Base-by-base conservation (phyloP, 768 basidiomycete species). In the Lactifluus pinguis region DNA sequence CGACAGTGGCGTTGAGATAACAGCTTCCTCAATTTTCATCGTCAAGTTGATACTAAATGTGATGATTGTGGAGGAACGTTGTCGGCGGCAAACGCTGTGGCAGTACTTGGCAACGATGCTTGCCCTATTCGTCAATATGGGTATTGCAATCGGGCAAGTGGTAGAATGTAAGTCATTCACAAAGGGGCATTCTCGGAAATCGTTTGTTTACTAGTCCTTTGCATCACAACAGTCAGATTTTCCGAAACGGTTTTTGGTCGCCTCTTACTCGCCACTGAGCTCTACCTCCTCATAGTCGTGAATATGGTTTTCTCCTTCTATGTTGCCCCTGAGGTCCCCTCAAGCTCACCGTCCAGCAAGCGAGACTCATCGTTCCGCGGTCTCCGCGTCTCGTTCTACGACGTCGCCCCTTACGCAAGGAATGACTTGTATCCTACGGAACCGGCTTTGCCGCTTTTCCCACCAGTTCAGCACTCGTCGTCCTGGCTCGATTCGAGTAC, bases 161-260 rank as follows among this genome's bases (percentile, higher is more conserved):
- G 65, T 81, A 30, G 64, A 68, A 41, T 82, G 89, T 89, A 67
- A 74, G 87, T 78, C 2, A 21, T 53, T n/a, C 19, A 17, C 19
- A 47, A 19, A 21, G 34, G 32, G 54, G 13, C 15, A 34, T 45
- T 13, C 14, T 53, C n/a, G 17, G 7, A 6, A 10, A 4, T 8
- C 2, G 17, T 34, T 45, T 30, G 17, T 55, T 69, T 14, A 64
- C 42, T 21, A 7, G 34, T 36, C 34, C 25, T 34, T 34, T 34
- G 13, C n/a, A 38, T 13, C 54, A 10, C n/a, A 3, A 34, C 65
- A 89, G 87, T 85, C 69, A 72, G 76, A 55, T 88, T 89, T 68
- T 81, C 87, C 3, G 89, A 90, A 72, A 81, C 80, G 6, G 76
- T 77, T 10, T 72, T 86, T 1, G 89, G 88, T n/a, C 83, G 85